Conservation (phyloP, 352 stramenopile species). For the Phytophthora pini region DNA sequence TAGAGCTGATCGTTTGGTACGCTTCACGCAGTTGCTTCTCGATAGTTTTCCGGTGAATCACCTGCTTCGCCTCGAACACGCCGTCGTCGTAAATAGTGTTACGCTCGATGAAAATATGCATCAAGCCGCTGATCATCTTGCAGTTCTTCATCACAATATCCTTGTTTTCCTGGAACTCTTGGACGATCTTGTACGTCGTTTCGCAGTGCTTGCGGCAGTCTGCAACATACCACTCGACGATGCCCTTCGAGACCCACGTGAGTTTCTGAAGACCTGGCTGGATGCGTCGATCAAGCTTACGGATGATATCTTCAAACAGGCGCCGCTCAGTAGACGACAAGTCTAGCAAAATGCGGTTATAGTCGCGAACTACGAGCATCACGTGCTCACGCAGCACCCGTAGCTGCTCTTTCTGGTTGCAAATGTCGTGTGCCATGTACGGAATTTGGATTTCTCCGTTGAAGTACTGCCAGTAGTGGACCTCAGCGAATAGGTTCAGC, state of each 20-base stretch:
- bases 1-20: conserved; percentile 88
- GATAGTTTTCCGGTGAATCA: conserved; percentile 86
- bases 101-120: conserved; percentile 94
- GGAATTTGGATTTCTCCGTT: conserved; percentile 95
- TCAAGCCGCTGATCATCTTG: conserved; percentile 87
- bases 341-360: conserved; percentile 95
- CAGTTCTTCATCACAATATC: conserved; percentile 89
- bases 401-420: conserved; percentile 93
- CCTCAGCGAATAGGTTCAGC: conserved; percentile 93
- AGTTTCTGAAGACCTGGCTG: conserved; percentile 93
- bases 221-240: conserved; percentile 93
- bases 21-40: conserved; percentile 79
- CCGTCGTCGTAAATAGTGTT: conserved; percentile 94
- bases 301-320: conserved; percentile 96
- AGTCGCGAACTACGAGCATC: conserved; percentile 95
- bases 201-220: conserved; percentile 92
- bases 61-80: conserved; percentile 93
- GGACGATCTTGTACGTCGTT: conserved; percentile 88
- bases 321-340: conserved; percentile 90
- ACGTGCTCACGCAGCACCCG: conserved; percentile 93
- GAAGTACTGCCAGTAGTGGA: conserved; percentile 93
- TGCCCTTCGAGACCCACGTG: conserved; percentile 93
- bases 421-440: conserved; percentile 96
- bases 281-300: conserved; percentile 93
- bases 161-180: conserved; percentile 92